Base-by-base conservation (phyloP, 768 basidiomycete genomes). In the Termitomyces sp. region DNA sequence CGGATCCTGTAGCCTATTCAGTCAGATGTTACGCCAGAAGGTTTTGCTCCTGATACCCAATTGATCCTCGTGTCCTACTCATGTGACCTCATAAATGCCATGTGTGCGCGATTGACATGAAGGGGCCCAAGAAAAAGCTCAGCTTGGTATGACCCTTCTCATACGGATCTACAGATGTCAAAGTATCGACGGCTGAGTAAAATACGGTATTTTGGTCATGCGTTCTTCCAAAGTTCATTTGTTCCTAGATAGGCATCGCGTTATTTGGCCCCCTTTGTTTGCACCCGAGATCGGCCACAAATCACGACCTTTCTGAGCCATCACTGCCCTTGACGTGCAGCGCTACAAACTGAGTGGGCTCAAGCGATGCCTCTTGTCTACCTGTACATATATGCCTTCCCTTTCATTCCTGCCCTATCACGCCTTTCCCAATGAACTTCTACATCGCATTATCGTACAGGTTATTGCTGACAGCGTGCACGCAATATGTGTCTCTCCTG, bases 381-480 rank as follows among this genome's bases (percentile, higher is more conserved):
- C 27, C 11, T 39, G 28, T 12, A 19, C 30, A 52, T 32, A 45
- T 5, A 59, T 59, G 54, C 17, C 45, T 48, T 41, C 25, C 3
- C 1, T 50, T 37, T 14, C 47, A 53, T 21, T 5, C 35, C n/a
- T 30, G 37, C 39, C 39, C 28, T 39, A 51, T 14, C 59, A 44
- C 17, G 54, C 21, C 5, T n/a, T 75, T n/a, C 75, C 74, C 21
- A 72, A 63, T 51, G 75, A 76, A 52, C 67, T 76, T 1, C 45
- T 75, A 1, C 66, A 73, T 64, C 70, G 69, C 58, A 65, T 75
- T 53, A 65, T 76, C 28, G 55, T 66, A 2, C 60, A 59, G 21
- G 66, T 68, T 2, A 43, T 75, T 19, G 65, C 64, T 12, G 66
- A 73, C 34, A 70, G 67, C 37, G 62, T 75, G 10, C 74, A 75